Evolutionary conservation across 495 filamentous ascomycete species (phyloP).

Genomic region (Penicillium dipodomyicola): DNA sequence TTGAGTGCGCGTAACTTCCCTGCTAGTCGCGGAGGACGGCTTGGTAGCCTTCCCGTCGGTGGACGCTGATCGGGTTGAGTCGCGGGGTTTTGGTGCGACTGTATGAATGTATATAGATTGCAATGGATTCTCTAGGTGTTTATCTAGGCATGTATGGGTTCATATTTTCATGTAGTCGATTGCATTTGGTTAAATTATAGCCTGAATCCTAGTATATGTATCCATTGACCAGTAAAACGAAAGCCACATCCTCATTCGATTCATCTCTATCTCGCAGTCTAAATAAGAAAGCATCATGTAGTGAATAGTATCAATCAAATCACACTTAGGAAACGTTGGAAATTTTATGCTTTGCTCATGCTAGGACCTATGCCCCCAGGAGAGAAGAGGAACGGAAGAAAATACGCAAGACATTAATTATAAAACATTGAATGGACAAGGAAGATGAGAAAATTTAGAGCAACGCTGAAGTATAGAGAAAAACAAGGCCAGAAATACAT

Average conservation of each 20-base stretch:
- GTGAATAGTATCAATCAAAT: neutral
- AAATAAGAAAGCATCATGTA: neutral
- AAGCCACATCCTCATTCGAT: conserved; percentile 8
- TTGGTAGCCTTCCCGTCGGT: conserved; percentile 20
- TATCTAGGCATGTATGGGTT: neutral
- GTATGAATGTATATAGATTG: neutral
- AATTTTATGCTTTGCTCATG: conserved; percentile 22
- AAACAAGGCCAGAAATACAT: conserved; percentile 16
- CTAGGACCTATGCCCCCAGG: conserved; percentile 17
- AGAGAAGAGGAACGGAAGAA: conserved; percentile 14
- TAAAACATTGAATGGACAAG: conserved; percentile 24
- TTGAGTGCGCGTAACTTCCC: conserved; percentile 73
- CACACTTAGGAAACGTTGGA: conserved; percentile 7
- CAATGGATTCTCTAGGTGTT: neutral
- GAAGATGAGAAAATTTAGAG: conserved; percentile 14
- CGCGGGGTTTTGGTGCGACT: neutral
- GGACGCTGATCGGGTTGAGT: conserved; percentile 12
- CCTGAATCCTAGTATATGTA: neutral
- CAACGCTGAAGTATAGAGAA: conserved; percentile 12
- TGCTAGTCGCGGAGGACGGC: conserved; percentile 37
- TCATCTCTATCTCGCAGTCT: conserved; percentile 20
- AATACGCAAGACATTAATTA: conserved; percentile 29
- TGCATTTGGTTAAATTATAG: neutral
- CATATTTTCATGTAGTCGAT: neutral
- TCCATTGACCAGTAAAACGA: neutral